Percentiles rank a stretch among this genome's conserved stretches.
phyloP scores from a whole-genome alignment of 306 rosid genomes.

The Spatholobus suberectus region DNA sequence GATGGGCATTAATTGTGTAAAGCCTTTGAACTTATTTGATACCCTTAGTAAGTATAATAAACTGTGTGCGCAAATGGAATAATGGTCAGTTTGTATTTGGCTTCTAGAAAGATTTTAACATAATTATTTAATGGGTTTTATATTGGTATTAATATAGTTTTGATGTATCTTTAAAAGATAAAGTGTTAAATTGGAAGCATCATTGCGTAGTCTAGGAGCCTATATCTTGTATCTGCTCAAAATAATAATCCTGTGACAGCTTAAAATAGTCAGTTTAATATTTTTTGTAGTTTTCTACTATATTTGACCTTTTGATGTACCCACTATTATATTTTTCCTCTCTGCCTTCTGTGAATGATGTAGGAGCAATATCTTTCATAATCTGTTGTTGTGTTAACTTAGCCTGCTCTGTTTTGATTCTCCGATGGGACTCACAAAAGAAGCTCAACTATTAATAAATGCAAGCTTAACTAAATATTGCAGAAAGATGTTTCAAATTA shows the following conservation, averaged over 20 bases:
- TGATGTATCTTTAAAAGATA: conserved; percentile 15
- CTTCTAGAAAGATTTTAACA: neutral
- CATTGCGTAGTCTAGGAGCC: neutral
- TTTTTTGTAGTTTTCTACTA: neutral
- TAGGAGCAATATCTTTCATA: neutral
- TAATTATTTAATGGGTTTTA: conserved; percentile 13
- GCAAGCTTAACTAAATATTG: too few species aligned
- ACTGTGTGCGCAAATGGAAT: conserved; percentile 10
- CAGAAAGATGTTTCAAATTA: too few species aligned
- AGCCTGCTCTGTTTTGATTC: too few species aligned
- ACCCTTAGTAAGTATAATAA: conserved; percentile 14
- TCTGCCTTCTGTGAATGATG: neutral
- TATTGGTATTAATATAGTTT: neutral
- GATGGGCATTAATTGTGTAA: neutral
- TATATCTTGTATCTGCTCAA: neutral
- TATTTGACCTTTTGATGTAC: neutral
- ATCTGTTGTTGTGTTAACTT: too few species aligned
- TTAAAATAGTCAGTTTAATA: neutral
- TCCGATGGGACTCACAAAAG: too few species aligned
- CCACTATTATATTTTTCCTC: neutral
- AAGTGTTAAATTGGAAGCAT: conserved; percentile 10
- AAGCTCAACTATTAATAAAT: too few species aligned
- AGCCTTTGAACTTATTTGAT: conserved; percentile 33
- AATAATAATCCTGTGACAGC: neutral
- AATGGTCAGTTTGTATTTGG: neutral